Conservation (phyloP, 2,329 filamentous ascomycete species). For the Trichoderma koningii region DNA sequence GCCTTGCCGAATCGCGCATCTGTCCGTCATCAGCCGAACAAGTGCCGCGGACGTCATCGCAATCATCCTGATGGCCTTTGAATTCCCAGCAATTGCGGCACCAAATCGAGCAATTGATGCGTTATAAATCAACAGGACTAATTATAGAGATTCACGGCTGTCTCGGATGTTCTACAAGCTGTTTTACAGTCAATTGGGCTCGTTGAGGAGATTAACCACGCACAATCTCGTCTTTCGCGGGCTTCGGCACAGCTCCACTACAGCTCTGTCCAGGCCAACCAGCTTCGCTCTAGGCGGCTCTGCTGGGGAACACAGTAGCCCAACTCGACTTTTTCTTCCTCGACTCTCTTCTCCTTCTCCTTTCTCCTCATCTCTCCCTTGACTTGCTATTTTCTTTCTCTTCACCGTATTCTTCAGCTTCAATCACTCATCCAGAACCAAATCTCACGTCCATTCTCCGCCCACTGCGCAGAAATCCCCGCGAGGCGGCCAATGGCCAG, state of each 20-base stretch:
- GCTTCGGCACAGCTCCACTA: constrained; percentile 21
- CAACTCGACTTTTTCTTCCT: constrained; percentile 12
- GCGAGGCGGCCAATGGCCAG: constrained; percentile 26
- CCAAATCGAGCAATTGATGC: too few species aligned
- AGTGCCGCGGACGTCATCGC: constrained; percentile 1
- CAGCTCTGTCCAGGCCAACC: constrained; percentile 13
- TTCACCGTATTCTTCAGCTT: background rate
- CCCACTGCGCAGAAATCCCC: background rate
- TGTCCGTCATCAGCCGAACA: too few species aligned
- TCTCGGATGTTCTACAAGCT: constrained; percentile 19
- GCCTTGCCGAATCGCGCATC: too few species aligned
- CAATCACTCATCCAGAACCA: too few species aligned
- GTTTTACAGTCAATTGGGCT: background rate
- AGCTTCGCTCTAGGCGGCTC: constrained; percentile 20
- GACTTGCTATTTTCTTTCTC: background rate
- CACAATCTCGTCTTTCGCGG: background rate
- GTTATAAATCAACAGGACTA: too few species aligned
- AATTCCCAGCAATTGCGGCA: too few species aligned
- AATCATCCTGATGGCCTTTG: too few species aligned
- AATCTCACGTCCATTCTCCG: background rate
- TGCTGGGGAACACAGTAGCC: constrained; percentile 25
- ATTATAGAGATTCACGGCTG: background rate
- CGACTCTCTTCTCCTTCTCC: background rate
- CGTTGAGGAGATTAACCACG: background rate
- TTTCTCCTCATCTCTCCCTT: background rate